Evolutionary conservation across 2,329 filamentous ascomycete genomes (phyloP), one percentile per base, ranked within the genome.

Genomic region (Fusarium drepaniforme): DNA sequence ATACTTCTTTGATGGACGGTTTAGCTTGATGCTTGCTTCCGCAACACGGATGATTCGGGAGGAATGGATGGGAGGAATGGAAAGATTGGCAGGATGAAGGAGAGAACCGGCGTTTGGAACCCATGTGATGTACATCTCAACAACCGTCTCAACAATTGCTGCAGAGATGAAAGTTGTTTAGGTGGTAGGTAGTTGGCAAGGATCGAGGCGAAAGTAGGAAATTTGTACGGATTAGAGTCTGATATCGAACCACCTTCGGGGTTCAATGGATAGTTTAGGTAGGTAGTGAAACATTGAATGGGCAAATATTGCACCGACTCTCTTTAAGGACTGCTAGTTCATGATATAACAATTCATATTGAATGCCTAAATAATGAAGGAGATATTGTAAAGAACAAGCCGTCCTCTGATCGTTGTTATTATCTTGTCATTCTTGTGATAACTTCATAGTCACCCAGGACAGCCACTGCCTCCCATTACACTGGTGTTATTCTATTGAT

Each of bases 201-300:
- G 28, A 18, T 28, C 18, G 35, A 59, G 25, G 60, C 40, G 51
- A 51, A 42, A 49, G 11, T 7, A 53, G 30, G 46, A 71, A 66
- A 46, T 53, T 53, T 33, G 49, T 53, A 53, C 49, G 49, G 49
- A 21, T 11, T 33, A 21, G 11, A 33, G 25, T 49, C 44, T 53
- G 49, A 53, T 53, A 53, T 53, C 49, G 77, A 78, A 78, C 77
- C 75, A 78, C 71, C 57, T 49, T 11, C 23, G 44, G 44, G 44
- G 44, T 25, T 49, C 23, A 16, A 49, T 8, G 25, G 44, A 25
- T 49, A 49, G 15, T 16, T 16, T 23, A 16, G 15, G 16, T 35
- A 15, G 33, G 13, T 15, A 49, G 44, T 25, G 44, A 49, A 25
- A 25, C 44, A 49, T 16, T 25, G 23, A 25, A 49, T 18, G 44